A percentile compares a stretch with the other conserved stretches of the same genome.
Conservation (phyloP, 1,284 basidiomycete genomes). For the Spongiforma sp. region DNA sequence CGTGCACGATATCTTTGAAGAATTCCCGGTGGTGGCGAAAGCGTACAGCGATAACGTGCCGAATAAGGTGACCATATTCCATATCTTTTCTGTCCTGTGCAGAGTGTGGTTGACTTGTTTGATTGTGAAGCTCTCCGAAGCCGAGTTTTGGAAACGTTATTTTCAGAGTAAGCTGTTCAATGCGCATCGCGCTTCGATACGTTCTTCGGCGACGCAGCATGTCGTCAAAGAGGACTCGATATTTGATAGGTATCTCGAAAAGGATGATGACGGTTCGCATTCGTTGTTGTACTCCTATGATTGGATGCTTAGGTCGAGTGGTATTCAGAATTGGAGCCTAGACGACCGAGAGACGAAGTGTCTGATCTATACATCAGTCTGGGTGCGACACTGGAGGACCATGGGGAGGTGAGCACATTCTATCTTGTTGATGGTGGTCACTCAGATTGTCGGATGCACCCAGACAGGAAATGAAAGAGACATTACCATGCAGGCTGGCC, state of each 20-base stretch:
- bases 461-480: conserved; percentile 90
- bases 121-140: conserved; percentile 74
- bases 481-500: conserved; percentile 95
- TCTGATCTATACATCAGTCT: conserved; percentile 1
- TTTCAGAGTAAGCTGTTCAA: conserved; percentile 97
- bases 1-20: too few relatives aligned
- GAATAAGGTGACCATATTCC: not conserved
- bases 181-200: conserved; percentile 90
- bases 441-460: not conserved
- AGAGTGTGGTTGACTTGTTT: conserved; percentile 16
- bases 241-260: conserved; percentile 95
- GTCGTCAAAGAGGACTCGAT: conserved; percentile 92
- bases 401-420: not conserved
- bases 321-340: not conserved
- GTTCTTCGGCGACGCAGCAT: conserved; percentile 83
- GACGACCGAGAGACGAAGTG: not conserved
- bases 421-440: not conserved
- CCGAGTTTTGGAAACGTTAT: conserved; percentile 96
- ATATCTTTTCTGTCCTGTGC: too few relatives aligned
- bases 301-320: not conserved
- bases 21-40: too few relatives aligned
- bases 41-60: not conserved
- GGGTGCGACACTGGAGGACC: not conserved
- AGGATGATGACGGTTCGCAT: conserved; percentile 87
- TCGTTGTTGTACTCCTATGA: too few relatives aligned